These are phyloP conservation scores for Periconia digitata DNA, from an alignment of 2,329 filamentous ascomycete species.

Conservation along the genomic window DNA sequence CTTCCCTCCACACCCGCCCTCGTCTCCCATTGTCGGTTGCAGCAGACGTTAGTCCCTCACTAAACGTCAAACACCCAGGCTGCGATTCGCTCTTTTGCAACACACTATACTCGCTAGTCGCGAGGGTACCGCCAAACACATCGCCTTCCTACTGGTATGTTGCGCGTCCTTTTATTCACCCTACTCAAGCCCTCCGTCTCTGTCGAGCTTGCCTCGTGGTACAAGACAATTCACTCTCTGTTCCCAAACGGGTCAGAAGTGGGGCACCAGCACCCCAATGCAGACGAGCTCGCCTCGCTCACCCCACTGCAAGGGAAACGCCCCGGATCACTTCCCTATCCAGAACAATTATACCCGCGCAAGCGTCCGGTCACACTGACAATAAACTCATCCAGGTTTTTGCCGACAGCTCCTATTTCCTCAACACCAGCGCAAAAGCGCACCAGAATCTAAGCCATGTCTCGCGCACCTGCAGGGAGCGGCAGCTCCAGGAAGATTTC, in stretches of 20 bases:
- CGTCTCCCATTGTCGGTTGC: not conserved
- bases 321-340: conserved; percentile 15
- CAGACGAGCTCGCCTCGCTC: conserved; percentile 4
- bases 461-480: conserved; percentile 43
- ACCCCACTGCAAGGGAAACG: conserved; percentile 14
- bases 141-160: not conserved
- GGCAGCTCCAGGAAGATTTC: conserved; percentile 84
- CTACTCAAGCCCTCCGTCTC: not conserved
- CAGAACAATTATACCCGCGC: conserved; percentile 17
- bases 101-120: not conserved
- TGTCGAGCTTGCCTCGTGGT: not conserved
- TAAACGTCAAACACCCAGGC: not conserved
- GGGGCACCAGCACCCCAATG: conserved; percentile 1
- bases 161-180: not conserved
- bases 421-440: conserved; percentile 17
- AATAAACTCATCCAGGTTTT: conserved; percentile 18
- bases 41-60: not conserved
- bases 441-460: conserved; percentile 33
- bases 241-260: conserved; percentile 1
- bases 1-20: not conserved
- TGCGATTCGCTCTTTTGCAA: not conserved
- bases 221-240: conserved; percentile 1
- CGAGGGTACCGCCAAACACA: not conserved
- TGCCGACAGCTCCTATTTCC: conserved; percentile 15
- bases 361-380: conserved; percentile 20